phyloP scores from a whole-genome alignment of 2,329 filamentous ascomycete species.

The Fusarium newnesense region DNA sequence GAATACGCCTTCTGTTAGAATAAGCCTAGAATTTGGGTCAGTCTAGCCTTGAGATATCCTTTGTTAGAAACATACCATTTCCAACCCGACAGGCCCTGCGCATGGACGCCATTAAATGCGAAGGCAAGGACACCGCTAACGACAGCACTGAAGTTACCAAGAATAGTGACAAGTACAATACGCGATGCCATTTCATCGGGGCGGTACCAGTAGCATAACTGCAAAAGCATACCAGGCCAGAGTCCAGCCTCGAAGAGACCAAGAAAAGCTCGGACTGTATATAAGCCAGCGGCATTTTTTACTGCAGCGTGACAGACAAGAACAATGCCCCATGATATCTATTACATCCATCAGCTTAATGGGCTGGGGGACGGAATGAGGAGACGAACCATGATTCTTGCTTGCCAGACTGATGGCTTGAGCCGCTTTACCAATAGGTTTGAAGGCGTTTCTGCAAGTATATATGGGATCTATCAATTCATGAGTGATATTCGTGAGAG shows the following conservation, averaged over 20 bases:
- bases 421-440: background rate
- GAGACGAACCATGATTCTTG: background rate
- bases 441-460: background rate
- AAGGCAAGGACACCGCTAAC: background rate
- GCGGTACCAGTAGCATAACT: background rate
- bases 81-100: background rate
- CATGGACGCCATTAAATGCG: background rate
- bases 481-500: background rate
- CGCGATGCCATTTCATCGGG: background rate
- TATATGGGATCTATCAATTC: background rate
- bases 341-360: background rate
- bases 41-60: accelerated
- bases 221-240: background rate
- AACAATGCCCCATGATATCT: background rate
- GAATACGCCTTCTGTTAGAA: background rate
- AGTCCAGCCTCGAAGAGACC: background rate
- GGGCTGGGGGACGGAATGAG: accelerated
- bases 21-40: background rate
- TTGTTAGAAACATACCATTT: background rate
- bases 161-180: background rate
- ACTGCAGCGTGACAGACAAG: background rate
- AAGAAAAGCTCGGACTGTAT: background rate
- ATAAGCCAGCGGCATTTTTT: accelerated
- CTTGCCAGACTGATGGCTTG: background rate
- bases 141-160: background rate